Base-by-base conservation (phyloP, 495 filamentous ascomycete species). In the Symbiotaphrina buchneri region DNA sequence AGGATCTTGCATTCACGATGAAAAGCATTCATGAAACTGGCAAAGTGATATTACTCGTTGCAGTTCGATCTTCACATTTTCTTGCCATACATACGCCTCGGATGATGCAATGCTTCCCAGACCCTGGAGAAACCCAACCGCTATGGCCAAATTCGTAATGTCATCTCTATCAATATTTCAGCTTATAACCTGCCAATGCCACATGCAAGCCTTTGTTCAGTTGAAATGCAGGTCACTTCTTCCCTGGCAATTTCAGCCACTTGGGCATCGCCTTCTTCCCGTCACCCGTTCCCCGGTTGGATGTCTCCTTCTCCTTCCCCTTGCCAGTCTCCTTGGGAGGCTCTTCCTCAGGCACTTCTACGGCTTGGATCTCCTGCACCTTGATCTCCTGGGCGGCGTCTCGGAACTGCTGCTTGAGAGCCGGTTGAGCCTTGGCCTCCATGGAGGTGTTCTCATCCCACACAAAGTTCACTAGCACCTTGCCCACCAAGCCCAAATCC, bases 401-500 rank as follows among this genome's bases (percentile, higher is more conserved):
- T 4, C 63, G 65, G 30, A 69, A 71, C 38, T 75, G 68, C 19
- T 55, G 52, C 44, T 76, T 85, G 18, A 90, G 46, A 21, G 77
- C 41, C 30, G 47, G 41, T n/a, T 43, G 6, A 39, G 16, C 38
- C 47, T 22, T 45, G 37, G 29, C 53, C 47, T 32, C 42, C 39
- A 53, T 7, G 51, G 49, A n/a, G 59, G 49, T 32, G 46, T 53
- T 33, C 53, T 73, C 63, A 26, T 70, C 64, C 83, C 82, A 94
- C 14, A 65, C 44, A 24, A 94, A 68, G 32, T 77, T 83, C 19
- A 95, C 57, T 15, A 90, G 51, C 18, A 80, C 71, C 7, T 66
- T 56, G 2, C 71, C 68, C 29, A 53, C 59, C 37, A 94, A 61
- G 3, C 68, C 58, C 30, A 90, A 61, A 33, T 75, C 68, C 31